Percentiles rank a stretch among this genome's conserved stretches.
Conservation (phyloP, 257 asterid genomes). For the Solanum corneliomulleri region DNA sequence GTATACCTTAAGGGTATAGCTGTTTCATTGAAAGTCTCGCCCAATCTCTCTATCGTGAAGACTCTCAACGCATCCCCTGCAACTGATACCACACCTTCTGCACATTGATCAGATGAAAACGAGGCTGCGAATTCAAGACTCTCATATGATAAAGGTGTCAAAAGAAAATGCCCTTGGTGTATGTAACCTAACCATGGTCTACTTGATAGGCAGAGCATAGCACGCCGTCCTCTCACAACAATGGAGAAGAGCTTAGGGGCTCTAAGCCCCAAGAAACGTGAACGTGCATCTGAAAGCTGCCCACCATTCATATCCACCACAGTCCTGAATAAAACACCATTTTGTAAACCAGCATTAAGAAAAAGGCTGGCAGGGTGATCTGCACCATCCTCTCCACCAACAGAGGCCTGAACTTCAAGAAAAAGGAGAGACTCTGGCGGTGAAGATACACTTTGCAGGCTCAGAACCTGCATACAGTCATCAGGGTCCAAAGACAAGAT, state of each 20-base stretch:
- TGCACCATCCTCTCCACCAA: constrained; percentile 98
- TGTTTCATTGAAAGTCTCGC: constrained; percentile 93
- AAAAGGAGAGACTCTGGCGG: constrained; percentile 96
- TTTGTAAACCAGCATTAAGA: constrained; percentile 84
- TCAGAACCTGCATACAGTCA: constrained; percentile 92
- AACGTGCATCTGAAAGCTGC: constrained; percentile 96
- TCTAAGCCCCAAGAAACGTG: constrained; percentile 91
- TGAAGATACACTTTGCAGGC: constrained; percentile 93
- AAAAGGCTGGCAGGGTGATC: constrained; percentile 98
- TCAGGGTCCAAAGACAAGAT: constrained; percentile 92
- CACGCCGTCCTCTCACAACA: constrained; percentile 75
- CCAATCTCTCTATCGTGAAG: constrained; percentile 89
- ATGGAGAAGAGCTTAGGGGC: constrained; percentile 91
- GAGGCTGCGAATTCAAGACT: constrained; percentile 97
- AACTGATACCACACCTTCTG: constrained; percentile 98
- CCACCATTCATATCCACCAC: constrained; percentile 99
- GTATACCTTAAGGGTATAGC: constrained; percentile 87
- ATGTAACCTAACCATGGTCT: constrained; percentile 99
- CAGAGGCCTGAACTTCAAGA: constrained; percentile 97
- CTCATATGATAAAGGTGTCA: constrained; percentile 91
- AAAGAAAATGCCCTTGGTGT: constrained; percentile 95
- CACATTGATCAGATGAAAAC: constrained; percentile 97
- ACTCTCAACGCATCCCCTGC: constrained; percentile 99
- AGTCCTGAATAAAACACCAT: constrained; percentile 90
- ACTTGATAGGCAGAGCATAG: constrained; percentile 97